Conservation (phyloP, 2,329 filamentous ascomycete genomes). For the Meredithiella fracta region DNA sequence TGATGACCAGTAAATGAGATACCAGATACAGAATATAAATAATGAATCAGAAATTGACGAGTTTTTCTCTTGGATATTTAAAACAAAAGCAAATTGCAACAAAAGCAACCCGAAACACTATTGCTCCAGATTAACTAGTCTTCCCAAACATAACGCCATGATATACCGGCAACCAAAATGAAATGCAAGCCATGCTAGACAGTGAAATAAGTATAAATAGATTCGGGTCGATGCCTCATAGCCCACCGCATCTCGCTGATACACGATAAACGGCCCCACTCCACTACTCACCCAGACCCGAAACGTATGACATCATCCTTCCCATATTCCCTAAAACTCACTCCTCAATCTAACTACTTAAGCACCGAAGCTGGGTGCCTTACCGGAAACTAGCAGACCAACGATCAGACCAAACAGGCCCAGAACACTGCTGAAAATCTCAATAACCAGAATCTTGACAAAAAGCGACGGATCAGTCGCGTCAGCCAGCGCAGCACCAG, state of each 20-base stretch:
- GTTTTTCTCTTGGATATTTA: constrained; percentile 1
- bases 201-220: constrained; percentile 1
- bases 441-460: constrained; percentile 96
- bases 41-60: not conserved
- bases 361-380: constrained; percentile 56
- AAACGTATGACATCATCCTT: not conserved
- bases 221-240: too few relatives aligned
- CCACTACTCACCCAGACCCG: too few relatives aligned
- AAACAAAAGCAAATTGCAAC: constrained; percentile 5
- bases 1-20: not conserved
- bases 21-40: not conserved
- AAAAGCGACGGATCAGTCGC: constrained; percentile 89
- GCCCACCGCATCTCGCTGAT: too few relatives aligned
- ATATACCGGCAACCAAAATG: constrained; percentile 10
- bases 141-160: constrained; percentile 13
- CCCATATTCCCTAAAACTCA: not conserved
- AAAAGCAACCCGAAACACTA: not conserved
- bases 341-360: not conserved
- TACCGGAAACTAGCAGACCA: constrained; percentile 72
- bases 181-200: constrained; percentile 7
- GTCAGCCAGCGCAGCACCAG: constrained; percentile 88
- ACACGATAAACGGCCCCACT: too few relatives aligned
- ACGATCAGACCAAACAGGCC: constrained; percentile 94
- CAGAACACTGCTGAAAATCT: constrained; percentile 96
- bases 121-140: not conserved